Conservation (phyloP, 768 basidiomycete genomes). For the Russula vinacea region DNA sequence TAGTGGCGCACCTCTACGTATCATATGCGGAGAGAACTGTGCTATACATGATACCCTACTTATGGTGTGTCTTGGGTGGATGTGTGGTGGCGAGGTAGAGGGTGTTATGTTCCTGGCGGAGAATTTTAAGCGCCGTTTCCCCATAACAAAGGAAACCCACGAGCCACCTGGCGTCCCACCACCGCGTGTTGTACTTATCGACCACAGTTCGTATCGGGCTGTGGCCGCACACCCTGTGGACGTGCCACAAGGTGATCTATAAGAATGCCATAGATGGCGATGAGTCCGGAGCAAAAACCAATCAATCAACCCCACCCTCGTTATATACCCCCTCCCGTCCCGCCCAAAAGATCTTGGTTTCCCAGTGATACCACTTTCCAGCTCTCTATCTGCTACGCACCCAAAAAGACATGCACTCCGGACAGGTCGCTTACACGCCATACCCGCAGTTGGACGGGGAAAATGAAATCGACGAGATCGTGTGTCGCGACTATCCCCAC, state of each 20-base stretch:
- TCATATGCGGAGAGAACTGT: not conserved
- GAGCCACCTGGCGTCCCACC: constrained; percentile 9
- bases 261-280: constrained; percentile 12
- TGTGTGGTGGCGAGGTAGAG: constrained; percentile 11
- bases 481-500: constrained; percentile 17
- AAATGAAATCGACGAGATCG: not conserved
- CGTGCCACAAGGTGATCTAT: constrained; percentile 21
- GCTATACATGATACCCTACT: not conserved
- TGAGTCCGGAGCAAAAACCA: not conserved
- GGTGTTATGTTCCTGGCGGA: not conserved
- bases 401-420: constrained; percentile 11
- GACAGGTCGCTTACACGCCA: not conserved
- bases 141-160: constrained; percentile 11
- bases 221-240: constrained; percentile 21
- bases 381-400: not conserved
- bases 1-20: constrained; percentile 21
- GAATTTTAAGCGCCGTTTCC: constrained; percentile 15
- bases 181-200: constrained; percentile 19
- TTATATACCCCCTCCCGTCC: not conserved
- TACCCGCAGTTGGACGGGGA: constrained; percentile 20
- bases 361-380: not conserved
- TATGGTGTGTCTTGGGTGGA: not conserved
- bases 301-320: not conserved
- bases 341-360: not conserved
- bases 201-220: constrained; percentile 24